These are phyloP conservation scores for Cladosporium halotolerans DNA, from an alignment of 2,329 filamentous ascomycete species.

Conservation along the genomic window DNA sequence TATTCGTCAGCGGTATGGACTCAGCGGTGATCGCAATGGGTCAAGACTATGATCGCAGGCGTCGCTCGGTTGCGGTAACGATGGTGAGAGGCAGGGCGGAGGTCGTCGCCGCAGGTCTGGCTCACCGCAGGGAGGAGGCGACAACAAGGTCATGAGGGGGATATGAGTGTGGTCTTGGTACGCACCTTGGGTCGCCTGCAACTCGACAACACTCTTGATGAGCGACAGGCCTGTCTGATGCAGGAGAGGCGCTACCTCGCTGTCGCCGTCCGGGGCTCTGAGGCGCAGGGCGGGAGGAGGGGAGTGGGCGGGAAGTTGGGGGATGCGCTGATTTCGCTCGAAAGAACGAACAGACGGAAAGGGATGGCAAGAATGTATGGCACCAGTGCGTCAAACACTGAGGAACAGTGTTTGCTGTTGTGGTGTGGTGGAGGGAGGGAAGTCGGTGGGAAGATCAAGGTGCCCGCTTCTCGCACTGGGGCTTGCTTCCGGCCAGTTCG, in stretches of 20 bases:
- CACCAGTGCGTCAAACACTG: constrained; percentile 1
- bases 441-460: constrained; percentile 12
- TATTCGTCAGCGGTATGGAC: not conserved
- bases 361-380: constrained; percentile 5
- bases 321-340: constrained; percentile 7
- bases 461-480: constrained; percentile 6
- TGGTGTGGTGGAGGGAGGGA: constrained; percentile 7
- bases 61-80: not conserved
- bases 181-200: constrained; percentile 24
- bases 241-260: constrained; percentile 21
- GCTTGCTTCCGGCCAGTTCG: constrained; percentile 8
- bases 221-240: constrained; percentile 18
- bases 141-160: constrained; percentile 10
- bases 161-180: constrained; percentile 12
- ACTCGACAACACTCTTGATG: constrained; percentile 20
- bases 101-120: constrained; percentile 1
- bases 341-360: not conserved
- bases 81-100: constrained; percentile 1
- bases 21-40: constrained; percentile 1
- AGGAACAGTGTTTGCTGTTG: constrained; percentile 3
- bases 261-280: constrained; percentile 15
- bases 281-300: constrained; percentile 7
- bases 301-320: not conserved
- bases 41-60: not conserved
- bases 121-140: constrained; percentile 15